Evolutionary conservation across 495 filamentous ascomycete species (phyloP).

Genomic region (Trichocladium antarcticum): DNA sequence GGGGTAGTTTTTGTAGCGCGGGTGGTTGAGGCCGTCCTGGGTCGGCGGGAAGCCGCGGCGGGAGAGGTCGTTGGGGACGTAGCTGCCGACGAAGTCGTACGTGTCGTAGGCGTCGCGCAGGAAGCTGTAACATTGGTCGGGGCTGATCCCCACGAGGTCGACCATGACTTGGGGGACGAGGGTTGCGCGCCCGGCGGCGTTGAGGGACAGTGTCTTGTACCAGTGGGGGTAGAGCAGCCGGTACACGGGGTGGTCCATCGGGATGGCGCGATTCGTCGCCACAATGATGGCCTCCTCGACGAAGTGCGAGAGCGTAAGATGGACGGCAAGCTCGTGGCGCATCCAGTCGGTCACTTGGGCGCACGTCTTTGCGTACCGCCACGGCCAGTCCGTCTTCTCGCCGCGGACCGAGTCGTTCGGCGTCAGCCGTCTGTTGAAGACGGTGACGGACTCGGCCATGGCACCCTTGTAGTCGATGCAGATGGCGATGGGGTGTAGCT

Average conservation of each 20-base stretch:
- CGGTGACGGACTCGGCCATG: conserved; percentile 33
- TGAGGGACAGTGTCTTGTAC: conserved; percentile 40
- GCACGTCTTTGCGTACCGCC: conserved; percentile 44
- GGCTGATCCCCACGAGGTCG: conserved; percentile 28
- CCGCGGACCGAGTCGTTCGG: conserved; percentile 18
- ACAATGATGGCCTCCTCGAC: conserved; percentile 41
- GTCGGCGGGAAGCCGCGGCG: conserved; percentile 35
- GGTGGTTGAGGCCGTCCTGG: conserved; percentile 22
- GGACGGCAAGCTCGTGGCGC: conserved; percentile 37
- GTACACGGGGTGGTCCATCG: conserved; percentile 32
- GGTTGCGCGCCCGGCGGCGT: conserved; percentile 36
- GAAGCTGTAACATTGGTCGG: conserved; percentile 22
- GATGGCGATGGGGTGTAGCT: conserved; percentile 40
- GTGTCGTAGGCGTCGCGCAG: conserved; percentile 28
- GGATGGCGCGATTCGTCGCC: conserved; percentile 31
- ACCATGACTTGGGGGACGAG: conserved; percentile 36
- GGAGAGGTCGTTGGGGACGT: conserved; percentile 37
- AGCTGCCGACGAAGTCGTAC: conserved; percentile 33
- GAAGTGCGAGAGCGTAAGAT: conserved; percentile 38
- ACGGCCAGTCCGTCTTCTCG: conserved; percentile 40
- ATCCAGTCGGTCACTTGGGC: conserved; percentile 41
- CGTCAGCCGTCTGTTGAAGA: conserved; percentile 36
- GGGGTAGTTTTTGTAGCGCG: conserved; percentile 37
- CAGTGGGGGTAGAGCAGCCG: conserved; percentile 37
- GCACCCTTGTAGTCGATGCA: conserved; percentile 26